Base-by-base conservation (phyloP, 179 eudicot genomes). In the Patellifolia procumbens region DNA sequence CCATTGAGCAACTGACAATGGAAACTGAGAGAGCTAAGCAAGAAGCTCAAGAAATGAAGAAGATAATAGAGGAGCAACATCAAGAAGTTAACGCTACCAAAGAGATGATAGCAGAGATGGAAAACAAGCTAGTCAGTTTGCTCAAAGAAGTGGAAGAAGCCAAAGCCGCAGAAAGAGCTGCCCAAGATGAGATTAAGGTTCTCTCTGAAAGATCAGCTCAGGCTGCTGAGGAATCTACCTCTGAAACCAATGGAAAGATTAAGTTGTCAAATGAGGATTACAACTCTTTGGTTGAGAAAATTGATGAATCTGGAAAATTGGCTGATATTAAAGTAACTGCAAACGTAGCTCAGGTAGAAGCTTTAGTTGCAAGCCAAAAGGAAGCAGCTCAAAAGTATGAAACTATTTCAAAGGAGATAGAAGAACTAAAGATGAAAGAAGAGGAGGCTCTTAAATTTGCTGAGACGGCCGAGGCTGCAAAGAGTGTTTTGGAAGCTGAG, bases 381-480 rank as follows among this genome's bases (percentile, higher is more conserved):
- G 97, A 86, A 75, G 85, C 91, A 1, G 84, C 87, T 22, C 66
- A 66, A 83, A 88, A 78, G 78, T 72, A 92, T 58, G 91, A 88
- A 56, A 84, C 79, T n/a, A 83, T 76, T 60, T 78, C 84, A 42
- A 85, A 86, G 74, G 97, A 91, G 79, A 85, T 90, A 4, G 87
- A 89, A 72, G 88, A 86, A 28, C 74, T 87, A 15, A 87, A 89
- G 83, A 85, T 74, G 51, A 91, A 90, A 15, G 90, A 89, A 55
- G 88, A 80, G 58, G 97, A 89, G 19, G 97, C 94, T 43, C 66
- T 92, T 62, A 92, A 85, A 88, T 82, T 81, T 80, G 92, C 90
- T 4, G 91, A 94, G 64, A 86, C 86, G 89, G 93, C 90, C 1
- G 88, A 87, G 58, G 86, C 90, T 2, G 97, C 94, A 5, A 87